Evolutionary conservation across 352 stramenopile species (phyloP).

Genomic region (Pythium sp.): DNA sequence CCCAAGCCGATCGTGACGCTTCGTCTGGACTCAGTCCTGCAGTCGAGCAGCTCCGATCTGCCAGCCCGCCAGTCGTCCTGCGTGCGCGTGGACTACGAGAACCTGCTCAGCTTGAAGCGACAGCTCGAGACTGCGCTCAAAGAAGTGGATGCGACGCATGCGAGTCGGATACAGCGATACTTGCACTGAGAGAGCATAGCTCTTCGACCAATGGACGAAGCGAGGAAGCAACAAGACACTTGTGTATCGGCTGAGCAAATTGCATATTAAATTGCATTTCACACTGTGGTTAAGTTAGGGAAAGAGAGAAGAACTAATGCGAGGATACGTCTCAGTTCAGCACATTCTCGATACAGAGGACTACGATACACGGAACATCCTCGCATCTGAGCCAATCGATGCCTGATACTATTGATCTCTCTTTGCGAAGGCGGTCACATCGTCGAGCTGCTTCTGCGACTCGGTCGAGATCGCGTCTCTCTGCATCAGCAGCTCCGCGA

Average conservation of each 20-base stretch:
- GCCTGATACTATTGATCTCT: slow-evolving; percentile 21
- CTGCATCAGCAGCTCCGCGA: slow-evolving; percentile 70
- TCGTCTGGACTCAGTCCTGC: slow-evolving; percentile 41
- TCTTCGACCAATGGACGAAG: slow-evolving; percentile 6
- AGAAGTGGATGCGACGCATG: slow-evolving; percentile 66
- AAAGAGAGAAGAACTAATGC: background rate
- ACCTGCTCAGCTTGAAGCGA: slow-evolving; percentile 58
- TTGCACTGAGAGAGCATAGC: slow-evolving; percentile 34
- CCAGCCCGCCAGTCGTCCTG: slow-evolving; percentile 35
- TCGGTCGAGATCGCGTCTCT: slow-evolving; percentile 45
- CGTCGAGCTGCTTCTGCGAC: slow-evolving; percentile 69
- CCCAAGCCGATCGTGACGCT: slow-evolving; percentile 73
- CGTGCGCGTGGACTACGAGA: slow-evolving; percentile 61
- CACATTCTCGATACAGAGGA: background rate
- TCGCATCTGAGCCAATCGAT: background rate
- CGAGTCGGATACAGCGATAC: slow-evolving; percentile 73
- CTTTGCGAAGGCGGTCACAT: slow-evolving; percentile 73
- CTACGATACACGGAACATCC: background rate
- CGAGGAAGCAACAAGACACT: background rate
- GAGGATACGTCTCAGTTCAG: background rate
- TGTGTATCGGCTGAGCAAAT: background rate
- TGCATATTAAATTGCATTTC: background rate
- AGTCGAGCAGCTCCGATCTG: slow-evolving; percentile 19
- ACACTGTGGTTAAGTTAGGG: background rate
- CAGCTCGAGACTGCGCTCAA: slow-evolving; percentile 66